Conservation (phyloP, 768 basidiomycete species). For the Lentinula edodes region DNA sequence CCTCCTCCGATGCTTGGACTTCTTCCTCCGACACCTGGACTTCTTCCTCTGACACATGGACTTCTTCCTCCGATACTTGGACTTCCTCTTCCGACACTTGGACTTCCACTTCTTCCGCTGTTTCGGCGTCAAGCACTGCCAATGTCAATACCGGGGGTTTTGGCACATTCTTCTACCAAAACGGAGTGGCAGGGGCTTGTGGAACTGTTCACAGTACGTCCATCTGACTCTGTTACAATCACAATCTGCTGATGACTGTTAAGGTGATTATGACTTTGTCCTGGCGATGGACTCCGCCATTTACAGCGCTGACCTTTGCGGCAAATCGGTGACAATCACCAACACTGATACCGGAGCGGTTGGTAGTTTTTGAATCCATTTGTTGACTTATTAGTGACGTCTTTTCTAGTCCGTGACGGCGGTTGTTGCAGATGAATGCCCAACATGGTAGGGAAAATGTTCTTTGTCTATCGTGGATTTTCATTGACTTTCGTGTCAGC, state of each 20-base stretch:
- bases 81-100: not conserved
- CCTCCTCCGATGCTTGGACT: not conserved
- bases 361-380: not conserved
- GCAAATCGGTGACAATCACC: slow-evolving; percentile 55
- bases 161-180: slow-evolving; percentile 67
- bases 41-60: slow-evolving; percentile 13
- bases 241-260: slow-evolving; percentile 22
- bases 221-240: not conserved
- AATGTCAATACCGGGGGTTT: slow-evolving; percentile 34
- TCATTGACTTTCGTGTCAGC: slow-evolving; percentile 15
- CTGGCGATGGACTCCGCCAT: slow-evolving; percentile 56
- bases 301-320: slow-evolving; percentile 61
- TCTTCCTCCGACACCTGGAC: slow-evolving; percentile 10
- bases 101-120: not conserved
- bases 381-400: not conserved
- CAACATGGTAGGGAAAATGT: slow-evolving; percentile 46
- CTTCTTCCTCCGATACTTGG: slow-evolving; percentile 10
- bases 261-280: slow-evolving; percentile 50
- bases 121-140: not conserved
- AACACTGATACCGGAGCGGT: slow-evolving; percentile 55
- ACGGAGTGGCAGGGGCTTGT: slow-evolving; percentile 75
- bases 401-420: slow-evolving; percentile 41
- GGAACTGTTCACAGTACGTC: slow-evolving; percentile 32
- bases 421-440: slow-evolving; percentile 76
- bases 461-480: not conserved